Conservation (phyloP, 2,329 filamentous ascomycete genomes). For the Penicillium digitatum region DNA sequence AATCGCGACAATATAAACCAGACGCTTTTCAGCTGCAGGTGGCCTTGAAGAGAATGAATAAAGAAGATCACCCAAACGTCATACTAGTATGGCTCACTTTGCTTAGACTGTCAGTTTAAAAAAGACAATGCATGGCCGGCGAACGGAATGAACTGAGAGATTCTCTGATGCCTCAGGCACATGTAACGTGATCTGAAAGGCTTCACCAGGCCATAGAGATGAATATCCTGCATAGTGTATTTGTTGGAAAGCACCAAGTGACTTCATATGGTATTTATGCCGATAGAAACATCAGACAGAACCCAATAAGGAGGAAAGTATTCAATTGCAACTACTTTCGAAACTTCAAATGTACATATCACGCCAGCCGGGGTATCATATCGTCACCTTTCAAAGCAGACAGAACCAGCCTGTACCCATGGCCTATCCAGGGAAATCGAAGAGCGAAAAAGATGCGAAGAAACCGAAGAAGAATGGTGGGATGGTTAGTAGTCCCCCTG, state of each 20-base stretch:
- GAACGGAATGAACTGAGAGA: slow-evolving; percentile 5
- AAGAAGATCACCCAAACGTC: slow-evolving; percentile 1
- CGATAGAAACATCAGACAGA: background rate
- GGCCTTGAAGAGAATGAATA: background rate
- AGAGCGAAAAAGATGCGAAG: slow-evolving; percentile 1
- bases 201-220: background rate
- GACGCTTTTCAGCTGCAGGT: background rate
- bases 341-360: slow-evolving; percentile 10
- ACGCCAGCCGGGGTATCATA: slow-evolving; percentile 31
- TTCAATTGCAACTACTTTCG: slow-evolving; percentile 13
- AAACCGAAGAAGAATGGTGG: slow-evolving; percentile 3
- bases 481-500: background rate
- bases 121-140: slow-evolving; percentile 14
- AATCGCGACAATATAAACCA: background rate
- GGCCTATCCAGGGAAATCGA: slow-evolving; percentile 7
- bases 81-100: background rate
- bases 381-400: slow-evolving; percentile 24
- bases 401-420: slow-evolving; percentile 19
- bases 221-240: background rate
- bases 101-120: slow-evolving; percentile 5
- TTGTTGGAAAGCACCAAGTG: background rate
- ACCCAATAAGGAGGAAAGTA: background rate
- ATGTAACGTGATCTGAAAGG: background rate
- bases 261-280: background rate
- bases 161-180: slow-evolving; percentile 22